These are phyloP conservation scores for Kernera saxatilis DNA, from an alignment of 345 rosid species.

Conservation along the genomic window DNA sequence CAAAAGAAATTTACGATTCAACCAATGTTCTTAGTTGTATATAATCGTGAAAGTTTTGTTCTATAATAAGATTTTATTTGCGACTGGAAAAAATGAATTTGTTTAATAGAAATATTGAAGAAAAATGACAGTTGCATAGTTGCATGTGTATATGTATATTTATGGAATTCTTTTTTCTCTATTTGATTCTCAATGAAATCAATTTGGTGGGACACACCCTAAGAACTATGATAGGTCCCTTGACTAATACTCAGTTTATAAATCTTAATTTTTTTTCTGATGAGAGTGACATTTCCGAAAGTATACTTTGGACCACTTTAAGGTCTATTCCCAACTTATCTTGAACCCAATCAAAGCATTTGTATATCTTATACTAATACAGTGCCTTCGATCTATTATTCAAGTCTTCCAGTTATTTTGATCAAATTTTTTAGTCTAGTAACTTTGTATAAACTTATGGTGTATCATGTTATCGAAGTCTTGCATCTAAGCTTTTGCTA, in stretches of 20 bases:
- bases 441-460: neutral
- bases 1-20: neutral
- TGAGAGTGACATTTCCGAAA: conserved; percentile 34
- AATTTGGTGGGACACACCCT: conserved; percentile 29
- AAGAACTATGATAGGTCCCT: conserved; percentile 32
- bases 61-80: neutral
- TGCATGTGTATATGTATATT: conserved; percentile 18
- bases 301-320: conserved; percentile 38
- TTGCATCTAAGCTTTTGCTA: neutral
- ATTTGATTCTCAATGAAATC: conserved; percentile 19
- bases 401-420: neutral
- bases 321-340: conserved; percentile 34
- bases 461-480: neutral
- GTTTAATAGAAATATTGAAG: neutral
- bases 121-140: conserved; percentile 10
- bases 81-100: neutral
- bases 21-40: neutral
- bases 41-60: neutral
- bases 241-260: conserved; percentile 29
- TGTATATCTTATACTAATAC: neutral
- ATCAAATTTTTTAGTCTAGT: neutral
- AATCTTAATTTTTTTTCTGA: conserved; percentile 12
- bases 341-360: conserved; percentile 11
- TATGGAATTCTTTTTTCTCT: neutral
- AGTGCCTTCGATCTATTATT: neutral